Percentiles rank a stretch among this genome's conserved stretches.
Conservation (phyloP, 208 protist genomes). For the Leishmania amazonensis region DNA sequence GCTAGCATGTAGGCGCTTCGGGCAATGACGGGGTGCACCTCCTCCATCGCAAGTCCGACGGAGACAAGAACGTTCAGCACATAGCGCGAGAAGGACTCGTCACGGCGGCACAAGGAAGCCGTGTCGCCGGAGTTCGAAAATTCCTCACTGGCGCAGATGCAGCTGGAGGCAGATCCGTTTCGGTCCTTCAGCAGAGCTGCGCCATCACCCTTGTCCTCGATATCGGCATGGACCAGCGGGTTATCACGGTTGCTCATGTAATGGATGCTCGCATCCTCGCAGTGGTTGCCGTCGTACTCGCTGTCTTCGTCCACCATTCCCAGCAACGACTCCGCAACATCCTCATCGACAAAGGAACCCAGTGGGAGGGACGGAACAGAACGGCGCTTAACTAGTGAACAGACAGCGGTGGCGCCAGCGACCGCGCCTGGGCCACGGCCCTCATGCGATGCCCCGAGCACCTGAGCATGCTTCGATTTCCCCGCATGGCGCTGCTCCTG, state of each 20-base stretch:
- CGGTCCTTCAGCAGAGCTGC: background rate
- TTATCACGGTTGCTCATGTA: background rate
- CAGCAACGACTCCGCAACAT: background rate
- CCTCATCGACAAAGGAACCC: slow-evolving; percentile 1
- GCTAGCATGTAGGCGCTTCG: slow-evolving; percentile 43
- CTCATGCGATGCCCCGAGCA: background rate
- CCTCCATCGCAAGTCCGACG: slow-evolving; percentile 50
- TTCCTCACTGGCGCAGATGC: slow-evolving; percentile 10
- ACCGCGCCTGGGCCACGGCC: background rate
- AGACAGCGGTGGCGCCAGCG: background rate
- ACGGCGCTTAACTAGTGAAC: background rate
- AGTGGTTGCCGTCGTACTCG: background rate
- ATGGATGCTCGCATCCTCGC: background rate
- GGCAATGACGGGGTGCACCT: slow-evolving; percentile 35
- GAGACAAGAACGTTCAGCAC: slow-evolving; percentile 52
- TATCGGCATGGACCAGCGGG: slow-evolving; percentile 4
- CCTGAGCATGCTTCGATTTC: background rate
- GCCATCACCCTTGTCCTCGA: background rate
- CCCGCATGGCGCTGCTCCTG: background rate
- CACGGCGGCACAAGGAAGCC: slow-evolving; percentile 31
- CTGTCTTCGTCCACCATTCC: slow-evolving; percentile 3
- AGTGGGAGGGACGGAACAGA: background rate
- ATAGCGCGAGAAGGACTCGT: slow-evolving; percentile 41
- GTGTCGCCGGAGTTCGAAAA: slow-evolving; percentile 4
- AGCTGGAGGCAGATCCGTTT: background rate